Evolutionary conservation across 2,329 filamentous ascomycete genomes (phyloP), one percentile per base, ranked within the genome.

Genomic region (Aspergillus luchuensis): DNA sequence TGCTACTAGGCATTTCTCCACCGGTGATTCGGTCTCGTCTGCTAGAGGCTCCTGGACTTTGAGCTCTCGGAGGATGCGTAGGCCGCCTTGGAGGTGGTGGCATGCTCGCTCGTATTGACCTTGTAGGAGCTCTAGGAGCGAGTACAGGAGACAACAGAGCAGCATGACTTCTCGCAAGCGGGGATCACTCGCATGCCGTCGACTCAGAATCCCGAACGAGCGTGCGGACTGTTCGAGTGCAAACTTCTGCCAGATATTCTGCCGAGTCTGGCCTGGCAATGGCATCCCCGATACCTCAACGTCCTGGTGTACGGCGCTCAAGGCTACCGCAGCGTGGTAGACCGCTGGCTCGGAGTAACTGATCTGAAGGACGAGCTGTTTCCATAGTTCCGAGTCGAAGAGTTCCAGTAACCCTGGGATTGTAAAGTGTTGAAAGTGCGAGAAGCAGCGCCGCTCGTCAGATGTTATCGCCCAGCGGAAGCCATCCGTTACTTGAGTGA

Each of bases 381-480:
- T 33, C 58, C 58, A 59, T 5, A 59, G 17, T 5, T 13, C 0
- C 2, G 52, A 56, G 13, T 51, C 43, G 28, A 56, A 56, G 4
- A 59, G 28, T 4, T 25, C 45, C 11, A 52, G 28, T 2, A 59
- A 15, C 1, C 50, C 33, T 2, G 58, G 58, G 17, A 59, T 43
- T 1, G 52, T 59, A 15, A 49, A 51, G 43, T 56, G 21, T 45
- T 59, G 58, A 13, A 59, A 59, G 23, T 50, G 48, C 4, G 51
- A 49, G 17, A 59, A 59, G 17, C 58, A 55, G 7, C 58, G 58
- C 13, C 52, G 58, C 36, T 59, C 58, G 7, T 59, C 58, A 2
- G 45, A 43, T 15, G 41, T 59, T 13, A 49, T 50, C 7, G 47
- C 5, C 52, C 51, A 49, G 33, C 36, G 52, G 8, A 59, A 39